Conservation (phyloP, 1,284 basidiomycete species). For the Leccinum pallidistipes region DNA sequence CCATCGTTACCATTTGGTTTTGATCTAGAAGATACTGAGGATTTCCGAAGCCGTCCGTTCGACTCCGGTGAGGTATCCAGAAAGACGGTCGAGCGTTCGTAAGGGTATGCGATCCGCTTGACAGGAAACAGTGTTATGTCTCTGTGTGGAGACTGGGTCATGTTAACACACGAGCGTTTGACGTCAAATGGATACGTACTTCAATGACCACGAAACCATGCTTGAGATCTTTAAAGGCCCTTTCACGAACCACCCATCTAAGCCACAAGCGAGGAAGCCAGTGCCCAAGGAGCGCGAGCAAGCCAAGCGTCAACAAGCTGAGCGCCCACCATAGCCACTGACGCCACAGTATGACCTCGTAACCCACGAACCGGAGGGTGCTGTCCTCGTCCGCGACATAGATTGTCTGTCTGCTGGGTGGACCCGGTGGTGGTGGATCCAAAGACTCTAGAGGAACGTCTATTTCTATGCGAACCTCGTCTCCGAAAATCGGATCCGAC, state of each 20-base stretch:
- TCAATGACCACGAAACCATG: conserved; percentile 87
- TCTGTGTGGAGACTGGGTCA: conserved; percentile 70
- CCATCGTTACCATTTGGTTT: conserved; percentile 31
- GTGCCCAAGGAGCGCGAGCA: conserved; percentile 81
- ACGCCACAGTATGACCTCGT: conserved; percentile 68
- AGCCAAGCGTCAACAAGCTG: conserved; percentile 74
- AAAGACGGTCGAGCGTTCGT: conserved; percentile 79
- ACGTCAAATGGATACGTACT: conserved; percentile 48
- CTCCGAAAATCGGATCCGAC: conserved; percentile 77
- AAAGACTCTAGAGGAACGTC: conserved; percentile 58
- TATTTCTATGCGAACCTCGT: conserved; percentile 79
- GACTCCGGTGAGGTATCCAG: conserved; percentile 35
- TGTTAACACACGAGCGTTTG: conserved; percentile 1
- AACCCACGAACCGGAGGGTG: conserved; percentile 89
- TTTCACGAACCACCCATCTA: conserved; percentile 82
- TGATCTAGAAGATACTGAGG: conserved; percentile 25
- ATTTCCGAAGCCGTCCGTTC: conserved; percentile 25
- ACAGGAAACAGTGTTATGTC: conserved; percentile 80
- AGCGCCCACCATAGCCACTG: conserved; percentile 71
- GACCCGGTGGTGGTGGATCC: conserved; percentile 69
- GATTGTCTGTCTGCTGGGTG: conserved; percentile 83
- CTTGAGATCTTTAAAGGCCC: conserved; percentile 74
- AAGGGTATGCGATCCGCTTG: conserved; percentile 68
- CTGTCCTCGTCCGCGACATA: conserved; percentile 92
- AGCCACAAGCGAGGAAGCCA: conserved; percentile 96